Base-by-base conservation (phyloP, 768 basidiomycete species). In the Albatrellus ellisii region DNA sequence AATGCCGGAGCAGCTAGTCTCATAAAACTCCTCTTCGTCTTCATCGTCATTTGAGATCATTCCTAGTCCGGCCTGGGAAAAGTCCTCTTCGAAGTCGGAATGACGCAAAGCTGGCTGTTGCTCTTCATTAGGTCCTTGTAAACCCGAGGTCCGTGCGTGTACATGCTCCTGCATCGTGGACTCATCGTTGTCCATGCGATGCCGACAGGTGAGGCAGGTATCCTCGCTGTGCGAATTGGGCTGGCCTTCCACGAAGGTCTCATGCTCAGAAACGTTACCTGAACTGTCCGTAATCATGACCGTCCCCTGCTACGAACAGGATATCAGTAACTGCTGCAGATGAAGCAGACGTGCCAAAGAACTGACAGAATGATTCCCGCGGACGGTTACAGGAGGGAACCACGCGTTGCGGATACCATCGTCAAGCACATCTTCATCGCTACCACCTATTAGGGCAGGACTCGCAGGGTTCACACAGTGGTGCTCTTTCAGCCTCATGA, bases 401-500 rank as follows among this genome's bases (percentile, higher is more conserved):
- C 70, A 72, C 21, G 60, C 70, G 8, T 64, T 59, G 34, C 58
- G 48, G n/a, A 68, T 48, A 20, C 64, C 59, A 31, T 69, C 68
- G 18, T 64, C 58, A 39, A 56, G 44, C 8, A 24, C 39, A 8
- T 49, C 54, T 0, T 44, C 34, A 5, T 37, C 22, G 6, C 22
- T 15, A 10, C 49, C 56, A 11, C 59, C 61, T 2, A 46, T n/a
- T 10, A 48, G 29, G 2, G 44, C 53, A 2, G 61, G 64, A 25
- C 48, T 53, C 38, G 54, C 60, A 14, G 71, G 67, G 31, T 72
- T 59, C 52, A 65, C 59, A 46, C 65, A 67, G 39, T 67, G 62
- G 39, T 70, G 72, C 53, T 84, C 81, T 32, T 61, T 57, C 20
- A 82, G 57, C 9, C 74, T 66, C 60, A 83, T 64, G 53, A 69